Conservation (phyloP, 345 rosid species). For the Citrus australasica region DNA sequence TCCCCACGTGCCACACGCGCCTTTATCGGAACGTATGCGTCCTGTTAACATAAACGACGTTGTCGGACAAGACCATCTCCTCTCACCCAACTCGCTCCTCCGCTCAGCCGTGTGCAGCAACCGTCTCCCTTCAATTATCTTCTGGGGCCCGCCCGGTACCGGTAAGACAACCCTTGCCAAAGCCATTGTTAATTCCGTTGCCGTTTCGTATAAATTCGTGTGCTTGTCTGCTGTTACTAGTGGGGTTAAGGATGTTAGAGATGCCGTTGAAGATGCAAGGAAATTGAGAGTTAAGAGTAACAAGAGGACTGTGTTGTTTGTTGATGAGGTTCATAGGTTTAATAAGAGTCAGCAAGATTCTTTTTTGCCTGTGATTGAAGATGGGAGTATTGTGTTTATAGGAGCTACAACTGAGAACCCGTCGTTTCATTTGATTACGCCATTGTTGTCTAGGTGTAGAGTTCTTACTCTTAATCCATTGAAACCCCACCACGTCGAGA, state of each 20-base stretch:
- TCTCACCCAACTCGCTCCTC: conserved; percentile 50
- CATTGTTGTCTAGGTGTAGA: conserved; percentile 71
- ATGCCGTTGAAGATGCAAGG: conserved; percentile 64
- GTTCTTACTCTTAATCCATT: conserved; percentile 62
- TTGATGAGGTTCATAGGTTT: conserved; percentile 84
- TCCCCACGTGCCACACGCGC: conserved; percentile 37
- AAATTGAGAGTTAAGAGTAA: conserved; percentile 34
- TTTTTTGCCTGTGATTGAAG: conserved; percentile 82
- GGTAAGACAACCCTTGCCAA: conserved; percentile 89
- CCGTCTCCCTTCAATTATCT: conserved; percentile 65
- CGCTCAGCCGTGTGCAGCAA: conserved; percentile 50
- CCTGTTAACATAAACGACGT: conserved; percentile 69
- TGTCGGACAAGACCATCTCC: conserved; percentile 71
- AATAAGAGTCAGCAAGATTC: conserved; percentile 85
- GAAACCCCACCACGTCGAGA: conserved; percentile 47
- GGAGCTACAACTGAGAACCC: conserved; percentile 96
- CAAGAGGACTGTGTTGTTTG: conserved; percentile 63
- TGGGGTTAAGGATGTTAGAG: conserved; percentile 84
- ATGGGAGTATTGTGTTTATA: conserved; percentile 72
- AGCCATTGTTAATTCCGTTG: conserved; percentile 50
- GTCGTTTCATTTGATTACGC: conserved; percentile 75
- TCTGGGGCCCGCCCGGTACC: conserved; percentile 91
- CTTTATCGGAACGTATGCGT: conserved; percentile 80
- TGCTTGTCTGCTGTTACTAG: conserved; percentile 64
- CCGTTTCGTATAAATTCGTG: conserved; percentile 45